Evolutionary conservation across 2,329 filamentous ascomycete species (phyloP), one percentile per base, ranked within the genome.

Genomic region (Iodosphaeria phyllophila): DNA sequence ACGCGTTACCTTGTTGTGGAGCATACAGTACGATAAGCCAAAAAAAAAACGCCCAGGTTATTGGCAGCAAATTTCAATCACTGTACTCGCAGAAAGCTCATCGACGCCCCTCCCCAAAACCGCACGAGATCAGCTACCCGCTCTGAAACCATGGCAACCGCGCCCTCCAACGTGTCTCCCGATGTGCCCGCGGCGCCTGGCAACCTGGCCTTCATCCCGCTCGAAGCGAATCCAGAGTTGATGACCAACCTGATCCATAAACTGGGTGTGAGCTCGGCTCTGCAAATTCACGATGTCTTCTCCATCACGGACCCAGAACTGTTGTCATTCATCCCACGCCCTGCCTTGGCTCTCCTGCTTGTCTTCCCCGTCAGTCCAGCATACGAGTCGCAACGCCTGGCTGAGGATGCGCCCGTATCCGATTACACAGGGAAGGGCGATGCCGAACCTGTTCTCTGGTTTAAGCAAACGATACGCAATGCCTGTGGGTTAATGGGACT

Each of bases 381-480:
- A 20, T 93, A 92, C 60, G 77, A 92, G 52, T 64, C 61, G 31
- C 70, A 74, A 43, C 75, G 84, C 16, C 48, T 64, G 29, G 58
- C 67, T 21, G 84, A 92, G 55, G 84, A 93, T 51, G 54, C 56
- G 25, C 46, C 60, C 13, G 54, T 56, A 20, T 35, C 54, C 3
- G 65, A 71, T 19, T 92, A 92, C 54, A 44, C 47, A 0, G 76
- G 74, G 21, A 60, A 57, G 11, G 83, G 83, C 2, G 51, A 62
- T 1, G 43, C 41, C 0, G 80, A 93, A 43, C 74, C 79, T 5
- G 79, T 93, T 0, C 42, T 92, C 6, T 98, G 86, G 89, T 95
- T 84, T 61, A 77, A 70, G 38, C 86, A 95, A 55, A 95, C 84
- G 0, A 93, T 95, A 39, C 67, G 77, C 31, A 92, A 95, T 46